Conservation (phyloP, 2,329 filamentous ascomycete species). For the Penicillium sp. region DNA sequence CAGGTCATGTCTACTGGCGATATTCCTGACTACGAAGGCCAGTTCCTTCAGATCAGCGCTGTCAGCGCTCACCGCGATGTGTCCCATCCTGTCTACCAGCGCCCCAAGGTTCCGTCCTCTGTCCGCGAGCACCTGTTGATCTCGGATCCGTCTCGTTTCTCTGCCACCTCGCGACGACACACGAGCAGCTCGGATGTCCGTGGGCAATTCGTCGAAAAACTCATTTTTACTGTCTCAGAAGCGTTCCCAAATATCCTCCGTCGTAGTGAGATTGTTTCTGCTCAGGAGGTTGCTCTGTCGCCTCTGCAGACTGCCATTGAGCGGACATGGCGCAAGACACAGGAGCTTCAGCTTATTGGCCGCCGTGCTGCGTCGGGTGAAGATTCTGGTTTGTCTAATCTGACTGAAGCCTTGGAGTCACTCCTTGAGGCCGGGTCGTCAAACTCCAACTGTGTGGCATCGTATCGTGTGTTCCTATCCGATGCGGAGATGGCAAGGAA, state of each 20-base stretch:
- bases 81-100: constrained; percentile 78
- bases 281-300: constrained; percentile 63
- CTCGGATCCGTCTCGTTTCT: constrained; percentile 73
- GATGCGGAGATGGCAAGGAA: constrained; percentile 40
- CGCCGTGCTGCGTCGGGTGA: constrained; percentile 71
- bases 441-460: constrained; percentile 72
- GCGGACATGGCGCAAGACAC: constrained; percentile 83
- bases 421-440: constrained; percentile 72
- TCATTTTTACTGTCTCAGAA: constrained; percentile 77
- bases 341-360: constrained; percentile 75
- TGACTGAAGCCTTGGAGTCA: constrained; percentile 73
- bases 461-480: constrained; percentile 73
- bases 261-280: constrained; percentile 75
- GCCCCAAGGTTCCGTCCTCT: constrained; percentile 75
- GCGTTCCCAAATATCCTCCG: constrained; percentile 87
- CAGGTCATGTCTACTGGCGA: constrained; percentile 71
- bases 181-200: constrained; percentile 64
- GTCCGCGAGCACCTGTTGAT: constrained; percentile 85
- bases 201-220: constrained; percentile 79
- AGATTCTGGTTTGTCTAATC: constrained; percentile 62
- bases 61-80: constrained; percentile 81
- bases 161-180: constrained; percentile 68
- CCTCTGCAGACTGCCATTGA: constrained; percentile 87
- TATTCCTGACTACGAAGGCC: constrained; percentile 80
- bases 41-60: constrained; percentile 79